Evolutionary conservation across 441 rosid species (phyloP).

Genomic region (Corymbia calophylla): DNA sequence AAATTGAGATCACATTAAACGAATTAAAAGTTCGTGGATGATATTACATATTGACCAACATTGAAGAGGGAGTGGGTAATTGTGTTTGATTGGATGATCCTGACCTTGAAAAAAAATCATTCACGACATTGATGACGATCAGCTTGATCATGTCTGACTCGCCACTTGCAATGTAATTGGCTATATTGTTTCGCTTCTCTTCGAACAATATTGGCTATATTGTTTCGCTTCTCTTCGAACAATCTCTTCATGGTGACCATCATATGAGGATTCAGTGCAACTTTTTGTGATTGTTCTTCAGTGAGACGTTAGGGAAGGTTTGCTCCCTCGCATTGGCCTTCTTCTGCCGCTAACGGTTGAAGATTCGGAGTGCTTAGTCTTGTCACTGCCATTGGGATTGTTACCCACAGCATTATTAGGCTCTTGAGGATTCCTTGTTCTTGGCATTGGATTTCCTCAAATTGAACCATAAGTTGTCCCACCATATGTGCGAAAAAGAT

Average conservation of each 20-base stretch:
- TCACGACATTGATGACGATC: neutral
- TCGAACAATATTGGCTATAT: neutral
- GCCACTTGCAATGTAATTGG: neutral
- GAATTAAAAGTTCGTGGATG: no score
- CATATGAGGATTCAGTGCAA: neutral
- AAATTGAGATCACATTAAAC: no score
- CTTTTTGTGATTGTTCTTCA: neutral
- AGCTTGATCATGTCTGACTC: neutral
- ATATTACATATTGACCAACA: neutral
- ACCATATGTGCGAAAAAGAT: neutral
- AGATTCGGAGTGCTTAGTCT: neutral
- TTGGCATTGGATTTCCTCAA: neutral
- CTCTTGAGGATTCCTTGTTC: neutral
- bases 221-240: fast-evolving
- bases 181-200: neutral
- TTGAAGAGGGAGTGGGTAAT: neutral
- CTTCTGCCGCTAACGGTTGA: no score
- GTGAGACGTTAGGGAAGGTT: neutral
- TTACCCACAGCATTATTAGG: neutral
- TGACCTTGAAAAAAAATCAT: fast-evolving
- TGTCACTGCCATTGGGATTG: neutral
- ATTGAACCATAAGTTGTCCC: neutral
- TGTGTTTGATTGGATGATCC: neutral
- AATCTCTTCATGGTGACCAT: neutral
- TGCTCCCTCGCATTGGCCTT: fast-evolving